These are phyloP conservation scores for Alternaria brassicae DNA, from an alignment of 2,329 filamentous ascomycete species.

Conservation along the genomic window DNA sequence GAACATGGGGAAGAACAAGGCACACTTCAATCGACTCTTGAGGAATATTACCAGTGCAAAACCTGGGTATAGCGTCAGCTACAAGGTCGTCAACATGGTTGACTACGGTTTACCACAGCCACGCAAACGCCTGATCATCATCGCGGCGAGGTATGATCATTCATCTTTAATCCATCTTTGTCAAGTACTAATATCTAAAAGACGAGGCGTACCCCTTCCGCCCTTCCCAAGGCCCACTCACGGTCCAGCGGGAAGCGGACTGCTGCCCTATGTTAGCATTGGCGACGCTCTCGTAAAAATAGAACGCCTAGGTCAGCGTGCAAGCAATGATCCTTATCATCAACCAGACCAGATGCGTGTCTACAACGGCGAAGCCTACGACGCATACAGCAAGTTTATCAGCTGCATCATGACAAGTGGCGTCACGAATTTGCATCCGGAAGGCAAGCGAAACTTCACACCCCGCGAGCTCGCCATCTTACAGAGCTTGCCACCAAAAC, in stretches of 20 bases:
- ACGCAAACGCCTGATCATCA: constrained; percentile 36
- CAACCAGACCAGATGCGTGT: constrained; percentile 9
- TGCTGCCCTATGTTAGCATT: constrained; percentile 31
- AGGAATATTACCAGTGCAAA: constrained; percentile 10
- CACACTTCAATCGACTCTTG: too few relatives aligned
- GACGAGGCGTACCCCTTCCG: constrained; percentile 33
- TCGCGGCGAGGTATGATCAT: constrained; percentile 38
- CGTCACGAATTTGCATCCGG: constrained; percentile 20
- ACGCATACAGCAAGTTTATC: background rate
- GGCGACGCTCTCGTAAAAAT: constrained; percentile 29
- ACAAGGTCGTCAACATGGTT: constrained; percentile 26
- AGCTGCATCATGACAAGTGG: constrained; percentile 30
- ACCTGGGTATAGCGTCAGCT: constrained; percentile 37
- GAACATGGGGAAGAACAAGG: too few relatives aligned
- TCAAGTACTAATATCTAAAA: background rate
- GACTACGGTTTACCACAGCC: constrained; percentile 34
- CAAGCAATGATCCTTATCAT: constrained; percentile 26
- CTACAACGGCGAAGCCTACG: background rate
- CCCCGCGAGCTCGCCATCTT: constrained; percentile 25
- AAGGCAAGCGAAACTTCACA: constrained; percentile 24
- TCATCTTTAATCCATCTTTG: too few relatives aligned
- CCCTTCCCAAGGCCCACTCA: constrained; percentile 39
- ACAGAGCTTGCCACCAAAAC: constrained; percentile 26
- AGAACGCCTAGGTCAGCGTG: background rate
- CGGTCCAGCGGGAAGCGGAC: constrained; percentile 28